These are phyloP conservation scores for Eutreptiella sp. DNA, from an alignment of 208 protist species.

Conservation along the genomic window DNA sequence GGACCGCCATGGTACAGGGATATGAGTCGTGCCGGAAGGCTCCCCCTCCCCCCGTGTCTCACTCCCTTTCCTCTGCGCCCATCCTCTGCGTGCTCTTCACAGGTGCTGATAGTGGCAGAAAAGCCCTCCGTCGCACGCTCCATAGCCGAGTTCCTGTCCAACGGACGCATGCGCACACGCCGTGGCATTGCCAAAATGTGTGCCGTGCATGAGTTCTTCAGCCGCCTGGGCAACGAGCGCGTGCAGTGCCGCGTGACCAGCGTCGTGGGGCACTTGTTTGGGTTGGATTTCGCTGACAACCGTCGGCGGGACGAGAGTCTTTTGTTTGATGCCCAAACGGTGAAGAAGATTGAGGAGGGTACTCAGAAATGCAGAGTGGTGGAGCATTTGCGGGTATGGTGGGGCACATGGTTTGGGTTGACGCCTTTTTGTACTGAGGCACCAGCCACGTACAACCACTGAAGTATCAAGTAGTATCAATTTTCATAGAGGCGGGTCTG, in stretches of 20 bases:
- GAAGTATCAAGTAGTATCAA: too few relatives aligned
- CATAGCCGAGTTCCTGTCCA: conserved; percentile 37
- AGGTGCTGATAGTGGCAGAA: conserved; percentile 71
- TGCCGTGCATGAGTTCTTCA: conserved; percentile 41
- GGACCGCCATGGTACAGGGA: too few relatives aligned
- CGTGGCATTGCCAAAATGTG: conserved; percentile 19
- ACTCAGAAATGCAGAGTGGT: conserved; percentile 22
- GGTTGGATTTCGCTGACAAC: conserved; percentile 28
- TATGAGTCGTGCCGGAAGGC: too few relatives aligned
- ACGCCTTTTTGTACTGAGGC: too few relatives aligned
- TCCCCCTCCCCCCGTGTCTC: too few relatives aligned
- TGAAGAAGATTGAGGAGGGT: conserved; percentile 39
- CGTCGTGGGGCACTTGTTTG: conserved; percentile 48
- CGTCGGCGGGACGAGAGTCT: too few relatives aligned
- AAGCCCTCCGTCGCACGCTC: conserved; percentile 43
- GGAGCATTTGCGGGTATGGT: too few relatives aligned
- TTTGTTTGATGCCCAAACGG: conserved; percentile 29
- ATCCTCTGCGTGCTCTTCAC: too few relatives aligned
- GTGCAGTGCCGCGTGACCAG: conserved; percentile 51
- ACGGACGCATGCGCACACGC: conserved; percentile 23
- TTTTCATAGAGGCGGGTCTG: too few relatives aligned
- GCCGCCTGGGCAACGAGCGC: conserved; percentile 16
- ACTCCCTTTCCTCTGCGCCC: too few relatives aligned
- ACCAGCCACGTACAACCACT: too few relatives aligned
- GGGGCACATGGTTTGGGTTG: too few relatives aligned